Evolutionary conservation across 805 yeast genomes (phyloP).

Genomic region (Zygosaccharomyces bailii): DNA sequence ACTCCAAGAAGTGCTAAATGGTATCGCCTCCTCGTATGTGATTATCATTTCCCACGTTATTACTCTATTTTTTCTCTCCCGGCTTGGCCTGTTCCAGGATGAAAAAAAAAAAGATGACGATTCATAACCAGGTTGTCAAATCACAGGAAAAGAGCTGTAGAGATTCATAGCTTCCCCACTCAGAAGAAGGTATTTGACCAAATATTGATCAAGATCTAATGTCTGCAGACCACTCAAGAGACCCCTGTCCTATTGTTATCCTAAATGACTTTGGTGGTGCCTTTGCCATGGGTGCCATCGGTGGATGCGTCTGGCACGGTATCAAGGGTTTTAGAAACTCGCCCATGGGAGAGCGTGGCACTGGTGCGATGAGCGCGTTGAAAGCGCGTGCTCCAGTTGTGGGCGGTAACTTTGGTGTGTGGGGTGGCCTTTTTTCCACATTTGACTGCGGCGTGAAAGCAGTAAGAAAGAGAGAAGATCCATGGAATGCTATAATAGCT

Average conservation of each 20-base stretch:
- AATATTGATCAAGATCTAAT: conserved; percentile 32
- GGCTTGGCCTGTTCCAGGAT: too few species aligned
- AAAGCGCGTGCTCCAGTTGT: conserved; percentile 97
- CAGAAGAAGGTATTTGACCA: background rate
- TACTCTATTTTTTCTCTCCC: too few species aligned
- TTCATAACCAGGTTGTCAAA: too few species aligned
- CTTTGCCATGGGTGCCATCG: conserved; percentile 97
- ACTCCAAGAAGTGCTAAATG: too few species aligned
- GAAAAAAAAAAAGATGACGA: background rate
- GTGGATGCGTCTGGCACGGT: conserved; percentile 99
- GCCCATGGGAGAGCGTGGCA: conserved; percentile 91
- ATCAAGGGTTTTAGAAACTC: conserved; percentile 98
- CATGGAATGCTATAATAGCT: conserved; percentile 96
- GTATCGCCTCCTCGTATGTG: too few species aligned
- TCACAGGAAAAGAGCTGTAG: background rate
- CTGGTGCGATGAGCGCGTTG: conserved; percentile 85
- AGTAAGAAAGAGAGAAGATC: conserved; percentile 95
- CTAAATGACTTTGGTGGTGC: conserved; percentile 98
- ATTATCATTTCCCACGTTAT: too few species aligned
- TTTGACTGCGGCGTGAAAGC: conserved; percentile 96
- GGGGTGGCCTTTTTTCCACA: conserved; percentile 98
- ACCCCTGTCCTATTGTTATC: conserved; percentile 97
- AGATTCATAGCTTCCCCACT: background rate
- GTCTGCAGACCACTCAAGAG: conserved; percentile 98
- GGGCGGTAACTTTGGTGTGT: conserved; percentile 98